Evolutionary conservation across 768 basidiomycete genomes (phyloP).

Genomic region (Boletus coccyginus): DNA sequence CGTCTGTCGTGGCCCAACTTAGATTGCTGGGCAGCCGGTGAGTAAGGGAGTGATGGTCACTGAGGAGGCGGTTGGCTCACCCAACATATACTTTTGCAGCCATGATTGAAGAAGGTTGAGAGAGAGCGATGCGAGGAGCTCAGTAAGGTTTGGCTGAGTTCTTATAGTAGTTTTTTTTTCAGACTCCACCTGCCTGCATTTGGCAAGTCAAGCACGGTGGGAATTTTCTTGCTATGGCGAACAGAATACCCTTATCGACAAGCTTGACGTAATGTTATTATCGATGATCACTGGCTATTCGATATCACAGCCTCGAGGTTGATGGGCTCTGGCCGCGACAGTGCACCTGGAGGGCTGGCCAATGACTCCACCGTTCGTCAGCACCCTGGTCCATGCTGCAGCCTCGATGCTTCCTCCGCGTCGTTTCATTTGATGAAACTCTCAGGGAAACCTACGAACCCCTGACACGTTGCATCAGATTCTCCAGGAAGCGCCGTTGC

Average conservation of each 20-base stretch:
- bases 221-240: neutral
- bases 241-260: conserved; percentile 9
- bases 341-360: neutral
- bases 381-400: neutral
- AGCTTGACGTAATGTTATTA: neutral
- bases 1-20: conserved; percentile 35
- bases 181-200: conserved; percentile 34
- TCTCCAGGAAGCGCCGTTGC: neutral
- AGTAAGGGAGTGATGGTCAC: neutral
- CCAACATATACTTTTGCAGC: conserved; percentile 32
- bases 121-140: conserved; percentile 11
- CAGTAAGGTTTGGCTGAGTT: conserved; percentile 21
- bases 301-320: too few relatives aligned
- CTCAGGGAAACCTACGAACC: neutral
- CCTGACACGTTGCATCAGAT: conserved; percentile 4
- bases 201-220: conserved; percentile 19
- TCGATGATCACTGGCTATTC: neutral
- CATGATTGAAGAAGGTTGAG: conserved; percentile 22
- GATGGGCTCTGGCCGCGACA: too few relatives aligned
- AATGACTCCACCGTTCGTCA: neutral
- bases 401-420: conserved; percentile 10
- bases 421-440: conserved; percentile 3
- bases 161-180: conserved; percentile 32
- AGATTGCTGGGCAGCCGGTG: conserved; percentile 22
- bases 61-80: conserved; percentile 15